phyloP scores from a whole-genome alignment of 176 grass and related monocot species.

The Microstegium vimineum region DNA sequence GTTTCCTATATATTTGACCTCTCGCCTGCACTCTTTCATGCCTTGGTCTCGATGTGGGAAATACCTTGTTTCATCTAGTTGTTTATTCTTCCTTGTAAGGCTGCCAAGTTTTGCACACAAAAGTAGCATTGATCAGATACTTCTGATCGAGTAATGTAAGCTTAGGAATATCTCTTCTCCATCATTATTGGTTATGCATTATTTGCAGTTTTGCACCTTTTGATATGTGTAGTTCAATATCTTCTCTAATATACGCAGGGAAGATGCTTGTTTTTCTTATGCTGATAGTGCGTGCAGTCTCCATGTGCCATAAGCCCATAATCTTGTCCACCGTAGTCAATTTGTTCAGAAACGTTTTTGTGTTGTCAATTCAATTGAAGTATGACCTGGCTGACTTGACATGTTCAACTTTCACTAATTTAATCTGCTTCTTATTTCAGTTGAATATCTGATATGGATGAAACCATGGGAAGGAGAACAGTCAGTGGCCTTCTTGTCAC shows the following conservation, averaged over 20 bases:
- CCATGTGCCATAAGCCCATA: neutral
- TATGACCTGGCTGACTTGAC: neutral
- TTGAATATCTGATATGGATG: slow-evolving; percentile 48
- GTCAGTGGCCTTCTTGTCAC: slow-evolving; percentile 58
- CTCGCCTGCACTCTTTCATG: neutral
- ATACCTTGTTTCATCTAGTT: neutral
- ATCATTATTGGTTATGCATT: neutral
- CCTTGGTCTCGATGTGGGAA: neutral
- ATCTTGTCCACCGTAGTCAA: neutral
- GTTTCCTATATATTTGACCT: neutral
- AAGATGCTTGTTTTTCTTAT: neutral
- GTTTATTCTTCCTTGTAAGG: neutral
- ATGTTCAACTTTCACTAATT: slow-evolving; percentile 2
- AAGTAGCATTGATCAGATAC: neutral
- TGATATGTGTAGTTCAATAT: neutral
- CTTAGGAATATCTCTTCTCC: slow-evolving; percentile 2
- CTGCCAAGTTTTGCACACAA: neutral
- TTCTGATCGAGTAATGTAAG: neutral
- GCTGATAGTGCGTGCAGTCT: neutral
- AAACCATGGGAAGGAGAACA: slow-evolving; percentile 67
- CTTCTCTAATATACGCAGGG: neutral
- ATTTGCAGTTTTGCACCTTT: neutral
- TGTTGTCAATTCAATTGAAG: neutral
- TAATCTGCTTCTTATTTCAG: slow-evolving; percentile 11
- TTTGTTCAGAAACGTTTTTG: neutral